Base-by-base conservation (phyloP, 345 rosid species). In the Citrus medica region DNA sequence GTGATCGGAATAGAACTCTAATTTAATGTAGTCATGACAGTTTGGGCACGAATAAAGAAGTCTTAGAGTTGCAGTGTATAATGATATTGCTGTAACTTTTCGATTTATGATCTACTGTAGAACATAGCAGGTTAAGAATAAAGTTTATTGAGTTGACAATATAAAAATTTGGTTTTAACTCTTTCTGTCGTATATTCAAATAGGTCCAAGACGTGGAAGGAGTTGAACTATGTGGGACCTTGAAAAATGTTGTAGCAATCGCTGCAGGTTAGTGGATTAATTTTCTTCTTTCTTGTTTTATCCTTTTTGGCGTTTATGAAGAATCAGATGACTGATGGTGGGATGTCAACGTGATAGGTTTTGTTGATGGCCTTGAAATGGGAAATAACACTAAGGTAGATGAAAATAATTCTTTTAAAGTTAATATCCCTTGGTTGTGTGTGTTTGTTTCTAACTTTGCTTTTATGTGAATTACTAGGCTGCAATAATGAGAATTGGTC, bases 201-300 rank as follows among this genome's bases (percentile, higher is more conserved):
- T 73, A 95, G 98, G 93, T 92, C 48, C 92, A 87, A 78, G 99
- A 96, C 73, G 97, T 96, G 51, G 98, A 91, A 88, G 99, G 99
- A 70, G 98, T 96, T 22, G 98, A 96, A 84, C 79, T 94, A 75
- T 96, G 98, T 79, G 98, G 98, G 74, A 96, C 99, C 6, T 88
- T 96, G 88, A 96, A 96, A 90, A 96, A 96, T 81, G 92, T 92
- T 65, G 99, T 96, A 71, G 99, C 99, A 74, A 72, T 96, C 5
- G 99, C 98, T 55, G 97, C 97, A 67, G 99, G 98, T 92, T 64
- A 38, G 17, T 19, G 12, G 53, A 13, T 17, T 58, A 81, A 6
- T 76, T 51, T 28, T 46, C 73, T 53, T 28, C 19, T 30, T 25
- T 61, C 19, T 67, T 78, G 30, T 7, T 21, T n/a, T 46, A 27